Conservation (phyloP, 1,284 basidiomycete genomes). For the Cryptococcus maquisensis region DNA sequence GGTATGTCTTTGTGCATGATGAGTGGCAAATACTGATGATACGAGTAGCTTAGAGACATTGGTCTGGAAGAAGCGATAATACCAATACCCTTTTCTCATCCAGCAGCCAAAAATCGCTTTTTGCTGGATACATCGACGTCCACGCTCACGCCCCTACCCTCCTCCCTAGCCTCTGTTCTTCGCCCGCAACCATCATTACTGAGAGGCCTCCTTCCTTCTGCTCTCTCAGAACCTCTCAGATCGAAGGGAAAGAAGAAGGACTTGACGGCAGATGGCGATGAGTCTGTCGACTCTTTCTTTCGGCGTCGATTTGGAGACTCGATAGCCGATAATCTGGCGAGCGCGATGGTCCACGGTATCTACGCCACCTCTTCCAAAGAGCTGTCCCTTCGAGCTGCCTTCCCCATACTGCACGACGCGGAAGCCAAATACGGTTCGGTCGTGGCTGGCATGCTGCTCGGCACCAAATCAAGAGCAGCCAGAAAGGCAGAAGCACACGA, state of each 20-base stretch:
- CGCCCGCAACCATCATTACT: conserved; percentile 54
- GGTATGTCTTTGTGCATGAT: conserved; percentile 52
- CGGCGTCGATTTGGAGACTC: conserved; percentile 66
- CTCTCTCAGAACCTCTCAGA: conserved; percentile 60
- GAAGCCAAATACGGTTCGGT: conserved; percentile 66
- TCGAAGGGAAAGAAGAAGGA: conserved; percentile 43
- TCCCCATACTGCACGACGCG: conserved; percentile 67
- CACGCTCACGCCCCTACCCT: conserved; percentile 20
- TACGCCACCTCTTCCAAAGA: conserved; percentile 78
- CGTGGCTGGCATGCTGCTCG: conserved; percentile 62
- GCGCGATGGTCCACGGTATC: conserved; percentile 85
- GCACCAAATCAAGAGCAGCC: conserved; percentile 13
- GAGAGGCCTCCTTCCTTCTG: conserved; percentile 55
- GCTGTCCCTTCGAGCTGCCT: conserved; percentile 71
- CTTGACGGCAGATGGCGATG: conserved; percentile 55
- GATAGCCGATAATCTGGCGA: conserved; percentile 71
- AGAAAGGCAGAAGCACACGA: conserved; percentile 49
- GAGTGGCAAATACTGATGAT: not conserved
- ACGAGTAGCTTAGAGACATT: conserved; percentile 25
- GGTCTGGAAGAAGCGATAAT: conserved; percentile 26
- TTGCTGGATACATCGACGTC: conserved; percentile 24
- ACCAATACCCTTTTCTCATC: conserved; percentile 35
- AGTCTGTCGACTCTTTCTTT: conserved; percentile 77
- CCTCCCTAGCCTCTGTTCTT: conserved; percentile 50
- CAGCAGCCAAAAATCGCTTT: conserved; percentile 43